Evolutionary conservation across 2,329 filamentous ascomycete genomes (phyloP).

Genomic region (Xylogone sp.): DNA sequence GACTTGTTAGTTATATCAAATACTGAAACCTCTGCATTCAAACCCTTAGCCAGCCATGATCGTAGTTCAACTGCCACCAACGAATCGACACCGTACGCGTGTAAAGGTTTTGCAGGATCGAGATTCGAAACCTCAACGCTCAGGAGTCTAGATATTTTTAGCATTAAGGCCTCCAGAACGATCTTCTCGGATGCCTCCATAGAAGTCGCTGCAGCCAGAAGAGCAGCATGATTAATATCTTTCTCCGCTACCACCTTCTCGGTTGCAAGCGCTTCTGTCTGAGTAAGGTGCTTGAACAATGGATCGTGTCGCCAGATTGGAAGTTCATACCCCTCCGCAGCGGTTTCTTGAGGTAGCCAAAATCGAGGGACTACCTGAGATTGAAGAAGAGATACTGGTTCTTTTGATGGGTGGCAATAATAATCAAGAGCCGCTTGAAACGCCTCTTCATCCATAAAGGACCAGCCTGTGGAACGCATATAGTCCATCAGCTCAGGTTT

Average conservation of each 20-base stretch:
- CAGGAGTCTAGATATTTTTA: slow-evolving; percentile 20
- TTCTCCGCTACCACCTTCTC: slow-evolving; percentile 6
- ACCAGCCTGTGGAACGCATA: slow-evolving; percentile 26
- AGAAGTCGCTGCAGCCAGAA: slow-evolving; percentile 18
- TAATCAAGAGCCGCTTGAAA: slow-evolving; percentile 45
- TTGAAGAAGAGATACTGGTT: slow-evolving; percentile 44
- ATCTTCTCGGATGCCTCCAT: slow-evolving; percentile 17
- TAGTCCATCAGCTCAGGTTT: slow-evolving; percentile 11
- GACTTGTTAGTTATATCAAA: slow-evolving; percentile 35
- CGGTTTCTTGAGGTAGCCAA: background rate
- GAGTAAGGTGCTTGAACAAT: slow-evolving; percentile 42
- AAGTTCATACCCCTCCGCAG: slow-evolving; percentile 33
- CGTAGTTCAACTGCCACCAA: slow-evolving; percentile 47
- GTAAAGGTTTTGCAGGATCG: slow-evolving; percentile 18
- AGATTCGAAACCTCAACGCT: slow-evolving; percentile 15
- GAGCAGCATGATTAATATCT: slow-evolving; percentile 10
- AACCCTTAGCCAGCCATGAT: slow-evolving; percentile 41
- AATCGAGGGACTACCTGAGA: slow-evolving; percentile 40
- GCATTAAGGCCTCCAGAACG: slow-evolving; percentile 21
- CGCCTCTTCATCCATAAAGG: slow-evolving; percentile 29
- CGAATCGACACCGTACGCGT: slow-evolving; percentile 38
- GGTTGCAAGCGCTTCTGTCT: slow-evolving; percentile 2
- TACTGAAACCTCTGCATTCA: slow-evolving; percentile 40
- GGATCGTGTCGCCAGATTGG: slow-evolving; percentile 49
- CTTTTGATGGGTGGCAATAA: slow-evolving; percentile 47